phyloP scores from a whole-genome alignment of 2,329 filamentous ascomycete genomes.

The Metarhizium anisopliae region DNA sequence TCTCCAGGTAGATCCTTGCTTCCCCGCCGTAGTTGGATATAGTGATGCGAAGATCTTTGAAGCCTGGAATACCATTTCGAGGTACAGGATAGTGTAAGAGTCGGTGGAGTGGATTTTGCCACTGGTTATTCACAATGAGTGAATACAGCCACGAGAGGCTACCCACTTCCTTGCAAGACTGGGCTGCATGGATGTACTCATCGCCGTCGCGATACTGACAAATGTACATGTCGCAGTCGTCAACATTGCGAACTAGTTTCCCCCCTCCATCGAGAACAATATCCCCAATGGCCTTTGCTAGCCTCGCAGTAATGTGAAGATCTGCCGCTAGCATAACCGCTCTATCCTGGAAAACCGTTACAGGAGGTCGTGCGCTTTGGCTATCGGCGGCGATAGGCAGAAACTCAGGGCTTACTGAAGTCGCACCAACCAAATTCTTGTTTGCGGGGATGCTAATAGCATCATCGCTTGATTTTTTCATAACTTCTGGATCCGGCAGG shows the following conservation, averaged over 20 bases:
- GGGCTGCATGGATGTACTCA: constrained; percentile 69
- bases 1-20: constrained; percentile 86
- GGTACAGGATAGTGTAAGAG: constrained; percentile 87
- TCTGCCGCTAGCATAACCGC: constrained; percentile 71
- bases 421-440: constrained; percentile 59
- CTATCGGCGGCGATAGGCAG: constrained; percentile 32
- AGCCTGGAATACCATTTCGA: constrained; percentile 67
- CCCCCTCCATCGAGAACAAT: constrained; percentile 69
- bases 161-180: constrained; percentile 72
- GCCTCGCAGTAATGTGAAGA: constrained; percentile 57
- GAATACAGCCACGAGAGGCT: constrained; percentile 93
- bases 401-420: constrained; percentile 37
- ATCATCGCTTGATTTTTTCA: constrained; percentile 50
- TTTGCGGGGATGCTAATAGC: constrained; percentile 47
- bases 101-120: constrained; percentile 75
- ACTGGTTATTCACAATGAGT: constrained; percentile 78
- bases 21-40: constrained; percentile 96
- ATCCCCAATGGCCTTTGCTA: constrained; percentile 57
- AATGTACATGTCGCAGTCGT: constrained; percentile 72
- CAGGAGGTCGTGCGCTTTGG: constrained; percentile 36
- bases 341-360: constrained; percentile 69
- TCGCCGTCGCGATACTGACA: constrained; percentile 78
- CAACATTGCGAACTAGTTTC: constrained; percentile 52
- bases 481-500: constrained; percentile 76
- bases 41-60: constrained; percentile 68